Base-by-base conservation (phyloP, 2,329 filamentous ascomycete species). In the Trichoderma endophyticum region DNA sequence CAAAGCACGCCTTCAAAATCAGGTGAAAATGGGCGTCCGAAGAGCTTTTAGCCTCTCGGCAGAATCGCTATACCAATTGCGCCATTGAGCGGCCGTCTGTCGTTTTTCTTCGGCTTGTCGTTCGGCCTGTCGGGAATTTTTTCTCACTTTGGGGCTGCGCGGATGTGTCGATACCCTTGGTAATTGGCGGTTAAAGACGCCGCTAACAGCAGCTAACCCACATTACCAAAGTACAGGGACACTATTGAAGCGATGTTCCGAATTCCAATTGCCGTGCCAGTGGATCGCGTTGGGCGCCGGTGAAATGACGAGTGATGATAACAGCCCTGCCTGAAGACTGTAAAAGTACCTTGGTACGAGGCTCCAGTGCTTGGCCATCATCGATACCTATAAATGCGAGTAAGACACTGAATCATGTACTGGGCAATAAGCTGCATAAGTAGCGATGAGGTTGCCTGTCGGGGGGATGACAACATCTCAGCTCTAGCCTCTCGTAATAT, bases 51-150 rank as follows among this genome's bases (percentile, higher is more conserved):
- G 43, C 68, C 28, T 28, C 36, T 30, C 56, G 66, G 21, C 26
- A 60, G 24, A 60, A 26, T 61, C 48, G 21, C 6, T 9, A 1
- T 34, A n/a, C 24, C n/a, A 69, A 69, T 69, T 60, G 56, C 66
- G 66, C 66, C 56, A 69, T 69, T 61, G 39, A 61, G 28, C 36
- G n/a, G 34, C n/a, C 56, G 43, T 69, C 36, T 69, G 66, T 69
- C 66, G 66, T 61, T 69, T 69, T 51, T 5, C 26, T 15, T 8
- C 34, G 34, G 34, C 34, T 36, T 36, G 34, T 36, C 34, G 34
- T 51, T 69, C 66, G 66, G 66, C 56, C 26, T 69, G 56, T 69
- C 66, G 66, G 66, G 56, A 3, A 34, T 34, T 60, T 60, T 60
- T n/a, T 5, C 32, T 24, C 26, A 9, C 21, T 6, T 64, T 36